Base-by-base conservation (phyloP, 208 protist species). In the Strigomonas oncopelti region DNA sequence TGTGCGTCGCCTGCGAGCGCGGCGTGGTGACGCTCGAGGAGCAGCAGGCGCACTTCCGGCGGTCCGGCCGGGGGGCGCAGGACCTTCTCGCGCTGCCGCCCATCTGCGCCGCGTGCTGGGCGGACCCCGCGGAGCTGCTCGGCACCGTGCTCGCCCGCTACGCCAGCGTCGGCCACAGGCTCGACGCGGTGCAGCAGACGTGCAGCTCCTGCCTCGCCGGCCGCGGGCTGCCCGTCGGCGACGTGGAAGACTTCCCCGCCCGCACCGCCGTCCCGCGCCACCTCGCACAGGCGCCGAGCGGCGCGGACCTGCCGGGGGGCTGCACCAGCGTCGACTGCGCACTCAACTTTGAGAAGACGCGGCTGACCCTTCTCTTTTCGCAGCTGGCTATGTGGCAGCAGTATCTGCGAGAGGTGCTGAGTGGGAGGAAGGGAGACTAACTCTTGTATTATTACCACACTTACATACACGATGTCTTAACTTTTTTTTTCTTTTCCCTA, bases 271-370 rank as follows among this genome's bases (percentile, higher is more conserved):
- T 51, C 18, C 51, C 64, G 14, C 65, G 53, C 8, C 36, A 31
- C 4, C 18, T 61, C 28, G 56, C 16, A 11, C 7, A 4, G 8
- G 56, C 42, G 24, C 46, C 36, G 45, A 20, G 16, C 1, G 18
- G 25, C 52, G 14, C 5, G 0, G 58, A 5, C 7, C 25, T 62
- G 55, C 61, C 56, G 18, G 61, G 65, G 27, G 70, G 77, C 20
- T 93, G 88, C 64, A 72, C 78, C 27, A 90, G 81, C 16, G 72
- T 89, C 45, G 88, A 93, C 67, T 93, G 88, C 62, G 72, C 72
- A 2, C 31, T 90, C 3, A 71, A 75, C 46, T 93, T 90, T 65
- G 73, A 88, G 59, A 93, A 93, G 77, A 61, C 69, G 54, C 77
- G 69, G 38, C 48, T 91, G 25, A 71, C 75, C 28, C 32, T 70